These are phyloP conservation scores for Alectoria sarmentosa DNA, from an alignment of 495 filamentous ascomycete genomes.

Conservation along the genomic window DNA sequence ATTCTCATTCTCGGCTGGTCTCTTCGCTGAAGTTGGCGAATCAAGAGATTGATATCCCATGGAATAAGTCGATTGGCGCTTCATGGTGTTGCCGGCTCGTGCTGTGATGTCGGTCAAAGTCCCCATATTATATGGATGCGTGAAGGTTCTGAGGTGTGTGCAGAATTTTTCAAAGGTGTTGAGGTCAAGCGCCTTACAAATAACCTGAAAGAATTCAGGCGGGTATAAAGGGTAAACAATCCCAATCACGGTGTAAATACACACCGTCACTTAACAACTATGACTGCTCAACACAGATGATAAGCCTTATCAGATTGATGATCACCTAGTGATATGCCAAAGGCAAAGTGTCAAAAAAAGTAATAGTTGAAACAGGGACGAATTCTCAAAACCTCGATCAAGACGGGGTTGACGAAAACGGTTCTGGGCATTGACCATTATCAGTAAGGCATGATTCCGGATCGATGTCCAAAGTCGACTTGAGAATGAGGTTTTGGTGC, in stretches of 20 bases:
- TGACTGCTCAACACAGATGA: not conserved
- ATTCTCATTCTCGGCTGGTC: slow-evolving; percentile 19
- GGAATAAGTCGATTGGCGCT: slow-evolving; percentile 18
- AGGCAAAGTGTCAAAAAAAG: not conserved
- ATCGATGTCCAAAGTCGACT: not conserved
- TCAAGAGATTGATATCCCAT: slow-evolving; percentile 17
- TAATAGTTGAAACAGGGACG: not conserved
- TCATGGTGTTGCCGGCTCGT: slow-evolving; percentile 21
- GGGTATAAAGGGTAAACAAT: not conserved
- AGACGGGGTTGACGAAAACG: not conserved
- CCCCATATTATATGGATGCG: slow-evolving; percentile 18
- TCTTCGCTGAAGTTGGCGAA: slow-evolving; percentile 7
- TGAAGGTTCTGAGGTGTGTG: not conserved
- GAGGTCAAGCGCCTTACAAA: not conserved
- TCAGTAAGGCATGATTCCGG: not conserved
- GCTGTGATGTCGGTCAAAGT: slow-evolving; percentile 26
- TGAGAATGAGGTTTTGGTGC: not conserved
- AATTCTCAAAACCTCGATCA: not conserved
- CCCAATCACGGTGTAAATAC: not conserved
- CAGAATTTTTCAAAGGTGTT: not conserved
- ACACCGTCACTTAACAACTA: not conserved
- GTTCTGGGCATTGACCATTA: not conserved
- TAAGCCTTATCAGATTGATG: not conserved
- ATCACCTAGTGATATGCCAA: not conserved
- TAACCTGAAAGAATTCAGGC: not conserved